A percentile compares a stretch with the other conserved stretches of the same genome.
Conservation (phyloP, 257 asterid species). For the Solanum sejunctum region DNA sequence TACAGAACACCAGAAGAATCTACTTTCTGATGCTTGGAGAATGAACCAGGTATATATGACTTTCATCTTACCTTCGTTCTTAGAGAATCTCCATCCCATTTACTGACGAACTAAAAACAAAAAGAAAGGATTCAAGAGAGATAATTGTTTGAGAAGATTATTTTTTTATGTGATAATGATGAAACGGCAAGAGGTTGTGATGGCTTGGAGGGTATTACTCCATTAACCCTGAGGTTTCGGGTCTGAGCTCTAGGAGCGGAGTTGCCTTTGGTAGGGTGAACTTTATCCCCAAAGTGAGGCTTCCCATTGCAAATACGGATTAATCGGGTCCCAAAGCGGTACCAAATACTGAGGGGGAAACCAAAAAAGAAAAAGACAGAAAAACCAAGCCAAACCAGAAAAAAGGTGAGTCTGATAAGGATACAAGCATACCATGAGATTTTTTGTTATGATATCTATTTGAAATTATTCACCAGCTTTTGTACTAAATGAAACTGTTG, state of each 20-base stretch:
- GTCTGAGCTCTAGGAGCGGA: neutral
- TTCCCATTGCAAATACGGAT: neutral
- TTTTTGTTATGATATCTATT: neutral
- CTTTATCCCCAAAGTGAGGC: neutral
- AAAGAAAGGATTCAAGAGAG: neutral
- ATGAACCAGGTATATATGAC: slow-evolving; percentile 72
- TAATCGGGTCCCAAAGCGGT: neutral
- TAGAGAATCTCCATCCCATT: neutral
- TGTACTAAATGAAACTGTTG: neutral
- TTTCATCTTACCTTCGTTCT: neutral
- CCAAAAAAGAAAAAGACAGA: neutral
- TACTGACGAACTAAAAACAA: neutral
- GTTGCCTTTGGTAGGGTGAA: neutral
- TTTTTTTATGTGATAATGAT: neutral
- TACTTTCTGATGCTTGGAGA: slow-evolving; percentile 91
- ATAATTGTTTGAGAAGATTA: neutral
- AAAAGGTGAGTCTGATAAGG: neutral
- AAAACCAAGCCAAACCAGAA: neutral
- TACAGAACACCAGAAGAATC: slow-evolving; percentile 87
- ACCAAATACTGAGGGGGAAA: neutral
- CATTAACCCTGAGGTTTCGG: neutral
- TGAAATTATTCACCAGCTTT: neutral
- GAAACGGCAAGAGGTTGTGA: neutral
- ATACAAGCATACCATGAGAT: neutral
- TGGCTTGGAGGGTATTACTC: neutral